phyloP scores from a whole-genome alignment of 176 grass and related monocot genomes.

The Bothriochloa decipiens region DNA sequence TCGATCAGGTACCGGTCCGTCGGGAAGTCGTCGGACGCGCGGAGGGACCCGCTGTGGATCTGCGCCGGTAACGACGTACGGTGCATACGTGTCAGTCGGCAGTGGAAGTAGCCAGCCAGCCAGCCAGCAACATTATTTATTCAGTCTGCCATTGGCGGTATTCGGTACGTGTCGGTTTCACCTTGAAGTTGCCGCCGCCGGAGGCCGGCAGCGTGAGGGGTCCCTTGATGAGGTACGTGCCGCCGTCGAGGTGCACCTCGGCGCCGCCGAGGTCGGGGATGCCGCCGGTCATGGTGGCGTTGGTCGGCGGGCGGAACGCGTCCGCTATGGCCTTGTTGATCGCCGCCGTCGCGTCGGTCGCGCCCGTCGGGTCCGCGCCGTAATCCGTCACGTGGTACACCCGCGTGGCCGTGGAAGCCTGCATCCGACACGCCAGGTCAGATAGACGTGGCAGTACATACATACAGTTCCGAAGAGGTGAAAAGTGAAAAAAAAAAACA shows the following conservation, averaged over 20 bases:
- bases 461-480: too few relatives aligned
- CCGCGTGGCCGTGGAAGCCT: conserved; percentile 39
- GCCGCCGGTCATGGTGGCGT: conserved; percentile 61
- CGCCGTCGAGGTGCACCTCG: conserved; percentile 87
- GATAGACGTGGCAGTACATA: not conserved
- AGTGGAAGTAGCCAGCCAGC: too few relatives aligned
- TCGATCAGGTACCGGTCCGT: conserved; percentile 77
- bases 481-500: too few relatives aligned
- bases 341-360: conserved; percentile 57
- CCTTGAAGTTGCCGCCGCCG: conserved; percentile 82
- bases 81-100: too few relatives aligned
- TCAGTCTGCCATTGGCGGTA: too few relatives aligned
- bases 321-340: conserved; percentile 83
- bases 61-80: not conserved
- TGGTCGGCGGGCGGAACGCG: conserved; percentile 57
- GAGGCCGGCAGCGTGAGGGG: conserved; percentile 63
- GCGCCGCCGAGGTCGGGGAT: conserved; percentile 83
- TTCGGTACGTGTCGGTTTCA: not conserved
- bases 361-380: conserved; percentile 79
- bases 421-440: conserved; percentile 18
- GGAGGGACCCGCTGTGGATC: conserved; percentile 71
- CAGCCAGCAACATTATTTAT: too few relatives aligned
- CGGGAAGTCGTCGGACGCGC: conserved; percentile 65
- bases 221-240: conserved; percentile 68
- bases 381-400: conserved; percentile 87